Evolutionary conservation across 2,329 filamentous ascomycete genomes (phyloP).

Genomic region (Microcyclospora tardicrescens): DNA sequence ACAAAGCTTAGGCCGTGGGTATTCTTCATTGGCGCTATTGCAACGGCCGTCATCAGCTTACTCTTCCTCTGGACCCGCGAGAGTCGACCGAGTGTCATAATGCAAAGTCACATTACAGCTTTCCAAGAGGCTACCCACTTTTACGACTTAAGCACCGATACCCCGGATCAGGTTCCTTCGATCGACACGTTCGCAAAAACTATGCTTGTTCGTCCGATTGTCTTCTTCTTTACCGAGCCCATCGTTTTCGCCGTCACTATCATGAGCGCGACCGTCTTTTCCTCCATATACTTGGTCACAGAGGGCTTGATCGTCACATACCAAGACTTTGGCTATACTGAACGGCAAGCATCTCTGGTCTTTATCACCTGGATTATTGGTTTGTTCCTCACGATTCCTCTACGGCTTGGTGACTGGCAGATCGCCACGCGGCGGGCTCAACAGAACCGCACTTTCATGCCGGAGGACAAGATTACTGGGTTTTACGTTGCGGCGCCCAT

Average conservation of each 20-base stretch:
- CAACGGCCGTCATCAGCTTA: slow-evolving; percentile 23
- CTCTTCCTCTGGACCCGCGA: slow-evolving; percentile 19
- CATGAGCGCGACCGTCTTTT: slow-evolving; percentile 32
- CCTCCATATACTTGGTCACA: slow-evolving; percentile 38
- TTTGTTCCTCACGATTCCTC: slow-evolving; percentile 29
- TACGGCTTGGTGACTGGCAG: slow-evolving; percentile 30
- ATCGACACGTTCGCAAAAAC: slow-evolving; percentile 26
- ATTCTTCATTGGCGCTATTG: slow-evolving; percentile 31
- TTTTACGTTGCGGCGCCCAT: slow-evolving; percentile 33
- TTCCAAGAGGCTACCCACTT: slow-evolving; percentile 18
- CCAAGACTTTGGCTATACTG: slow-evolving; percentile 19
- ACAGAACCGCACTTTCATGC: slow-evolving; percentile 17
- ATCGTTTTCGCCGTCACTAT: slow-evolving; percentile 31
- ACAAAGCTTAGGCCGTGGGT: slow-evolving; percentile 34
- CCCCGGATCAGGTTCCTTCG: too few relatives aligned
- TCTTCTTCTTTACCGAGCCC: slow-evolving; percentile 35
- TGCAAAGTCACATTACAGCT: neutral
- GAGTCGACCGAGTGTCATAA: neutral
- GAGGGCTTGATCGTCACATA: slow-evolving; percentile 32
- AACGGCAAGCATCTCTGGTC: slow-evolving; percentile 34
- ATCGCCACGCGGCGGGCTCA: slow-evolving; percentile 18
- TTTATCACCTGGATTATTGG: slow-evolving; percentile 52
- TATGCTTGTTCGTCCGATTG: slow-evolving; percentile 29
- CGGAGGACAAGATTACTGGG: slow-evolving; percentile 38
- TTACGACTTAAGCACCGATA: too few relatives aligned